Base-by-base conservation (phyloP, 2,329 filamentous ascomycete species). In the Colletotrichum neosansevieriae region DNA sequence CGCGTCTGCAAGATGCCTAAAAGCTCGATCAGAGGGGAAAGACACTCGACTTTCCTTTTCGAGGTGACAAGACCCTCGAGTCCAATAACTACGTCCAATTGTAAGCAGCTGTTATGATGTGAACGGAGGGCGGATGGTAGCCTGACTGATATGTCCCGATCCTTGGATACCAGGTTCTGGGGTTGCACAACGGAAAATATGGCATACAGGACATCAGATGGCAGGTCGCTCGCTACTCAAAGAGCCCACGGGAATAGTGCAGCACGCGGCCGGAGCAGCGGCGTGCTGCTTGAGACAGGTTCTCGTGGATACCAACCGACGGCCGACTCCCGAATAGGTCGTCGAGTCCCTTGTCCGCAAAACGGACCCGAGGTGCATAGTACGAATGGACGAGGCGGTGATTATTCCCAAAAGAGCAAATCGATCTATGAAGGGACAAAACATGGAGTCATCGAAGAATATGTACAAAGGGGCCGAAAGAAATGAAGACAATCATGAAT, bases 181-280 rank as follows among this genome's bases (percentile, higher is more conserved):
- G 10, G 60, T 58, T 34, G 24, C 32, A 50, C 54, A 54, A 17
- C 29, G 11, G 10, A 7, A 2, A 6, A 49, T 42, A 9, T 29
- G 61, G 47, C 11, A 24, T 36, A 47, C 13, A 38, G 54, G 42
- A 56, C 15, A 54, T 49, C 61, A 59, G 61, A 65, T 59, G 65
- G 47, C 13, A 49, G 13, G 4, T 29, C 17, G 56, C 24, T 29
- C 17, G 56, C 24, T 38, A 15, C 29, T 21, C 29, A 13, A 15
- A 19, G 9, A 58, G 44, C n/a, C 65, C 53, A 68, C 47, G 61
- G 29, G 61, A 56, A 56, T 67, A 24, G 38, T 21, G 13, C 49
- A 42, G 47, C 65, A 68, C 54, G 61, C 47, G 65, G 47, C 47
- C 58, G 58, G n/a, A 19, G 44, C 57, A 45, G 57, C 44, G 34